phyloP scores from a whole-genome alignment of 805 yeast species.

The Suhomyces pyralidae region DNA sequence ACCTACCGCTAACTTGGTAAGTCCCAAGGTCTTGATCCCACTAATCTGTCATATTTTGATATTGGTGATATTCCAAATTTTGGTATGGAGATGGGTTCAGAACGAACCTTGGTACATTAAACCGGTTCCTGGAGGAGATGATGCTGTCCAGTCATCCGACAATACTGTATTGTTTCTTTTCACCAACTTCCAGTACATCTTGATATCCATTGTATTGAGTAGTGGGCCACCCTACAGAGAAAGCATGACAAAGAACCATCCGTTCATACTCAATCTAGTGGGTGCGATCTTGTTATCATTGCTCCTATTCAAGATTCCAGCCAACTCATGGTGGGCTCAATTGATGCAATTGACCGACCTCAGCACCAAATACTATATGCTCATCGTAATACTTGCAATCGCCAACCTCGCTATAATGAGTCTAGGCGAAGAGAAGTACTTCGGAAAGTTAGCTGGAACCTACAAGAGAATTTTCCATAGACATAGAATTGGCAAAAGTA shows the following conservation, averaged over 20 bases:
- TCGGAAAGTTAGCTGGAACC: constrained; percentile 36
- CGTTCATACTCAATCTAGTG: constrained; percentile 64
- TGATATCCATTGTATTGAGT: constrained; percentile 78
- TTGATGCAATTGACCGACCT: constrained; percentile 75
- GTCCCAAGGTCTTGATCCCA: constrained; percentile 83
- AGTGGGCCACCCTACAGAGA: constrained; percentile 93
- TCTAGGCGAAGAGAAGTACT: constrained; percentile 44
- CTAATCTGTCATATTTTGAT: constrained; percentile 73
- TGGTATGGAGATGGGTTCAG: constrained; percentile 62
- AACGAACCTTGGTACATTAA: constrained; percentile 69
- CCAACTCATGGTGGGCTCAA: constrained; percentile 54
- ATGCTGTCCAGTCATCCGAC: constrained; percentile 80
- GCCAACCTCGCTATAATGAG: constrained; percentile 50
- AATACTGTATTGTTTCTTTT: constrained; percentile 81
- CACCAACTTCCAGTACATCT: constrained; percentile 85
- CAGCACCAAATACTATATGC: constrained; percentile 46
- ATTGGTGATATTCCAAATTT: constrained; percentile 60
- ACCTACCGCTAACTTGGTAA: constrained; percentile 91
- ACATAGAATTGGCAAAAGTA: constrained; percentile 24
- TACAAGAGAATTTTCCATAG: constrained; percentile 35
- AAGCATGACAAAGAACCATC: constrained; percentile 61
- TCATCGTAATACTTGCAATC: constrained; percentile 46
- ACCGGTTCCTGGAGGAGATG: constrained; percentile 73
- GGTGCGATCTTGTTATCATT: constrained; percentile 50
- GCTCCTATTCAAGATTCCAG: constrained; percentile 51